A percentile compares a stretch with the other conserved stretches of the same genome.
Conservation (phyloP, 768 basidiomycete genomes). For the Panaeolus cyanescens region DNA sequence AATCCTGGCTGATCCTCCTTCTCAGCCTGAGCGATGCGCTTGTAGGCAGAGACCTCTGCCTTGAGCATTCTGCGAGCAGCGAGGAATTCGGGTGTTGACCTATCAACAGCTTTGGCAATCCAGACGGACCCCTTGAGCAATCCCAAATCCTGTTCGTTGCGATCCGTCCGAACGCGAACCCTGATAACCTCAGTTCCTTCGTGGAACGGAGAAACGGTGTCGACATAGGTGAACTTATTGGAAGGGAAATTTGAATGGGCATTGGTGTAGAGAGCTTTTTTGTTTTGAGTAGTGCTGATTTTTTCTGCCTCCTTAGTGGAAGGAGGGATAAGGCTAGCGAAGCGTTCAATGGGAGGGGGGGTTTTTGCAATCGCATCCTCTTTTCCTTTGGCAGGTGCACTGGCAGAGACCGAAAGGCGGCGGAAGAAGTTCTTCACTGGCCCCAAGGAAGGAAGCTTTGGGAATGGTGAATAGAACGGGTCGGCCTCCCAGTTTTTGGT, state of each 20-base stretch:
- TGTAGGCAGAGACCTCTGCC: conserved; percentile 3
- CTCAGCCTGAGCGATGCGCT: background rate
- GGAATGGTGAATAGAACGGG: background rate
- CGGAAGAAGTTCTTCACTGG: background rate
- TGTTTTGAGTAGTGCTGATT: too few species aligned
- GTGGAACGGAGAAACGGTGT: background rate
- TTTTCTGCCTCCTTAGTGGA: too few species aligned
- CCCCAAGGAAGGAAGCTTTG: background rate
- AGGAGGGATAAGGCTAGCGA: background rate
- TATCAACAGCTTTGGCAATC: background rate
- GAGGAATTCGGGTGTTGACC: background rate
- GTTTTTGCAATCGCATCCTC: background rate
- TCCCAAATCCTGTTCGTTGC: background rate
- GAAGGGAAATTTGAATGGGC: background rate
- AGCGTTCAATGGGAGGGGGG: background rate
- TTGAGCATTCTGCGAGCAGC: background rate
- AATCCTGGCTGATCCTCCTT: conserved; percentile 1
- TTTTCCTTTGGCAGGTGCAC: background rate
- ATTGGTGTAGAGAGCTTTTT: too few species aligned
- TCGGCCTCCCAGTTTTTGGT: background rate
- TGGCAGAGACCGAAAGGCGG: background rate
- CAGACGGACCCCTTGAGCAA: background rate
- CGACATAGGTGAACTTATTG: background rate
- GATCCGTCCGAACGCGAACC: background rate
- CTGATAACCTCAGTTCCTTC: background rate